Evolutionary conservation across 805 yeast genomes (phyloP).

Genomic region (Yarrowia bubula): DNA sequence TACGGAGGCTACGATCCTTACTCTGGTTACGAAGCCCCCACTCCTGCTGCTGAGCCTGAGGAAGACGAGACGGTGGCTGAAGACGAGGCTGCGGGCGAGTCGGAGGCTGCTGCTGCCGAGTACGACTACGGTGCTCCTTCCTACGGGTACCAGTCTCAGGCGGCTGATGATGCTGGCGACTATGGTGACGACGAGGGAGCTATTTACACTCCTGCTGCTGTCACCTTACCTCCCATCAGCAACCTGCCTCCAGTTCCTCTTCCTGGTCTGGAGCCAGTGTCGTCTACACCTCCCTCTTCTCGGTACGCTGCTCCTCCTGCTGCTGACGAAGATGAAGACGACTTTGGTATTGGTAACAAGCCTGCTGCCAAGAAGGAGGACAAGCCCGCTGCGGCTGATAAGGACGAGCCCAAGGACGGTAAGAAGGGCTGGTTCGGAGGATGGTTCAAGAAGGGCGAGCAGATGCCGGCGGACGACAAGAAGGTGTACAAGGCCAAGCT

Average conservation of each 20-base stretch:
- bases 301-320: conserved; percentile 11
- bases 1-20: conserved; percentile 30
- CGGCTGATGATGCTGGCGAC: conserved; percentile 28
- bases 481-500: conserved; percentile 81
- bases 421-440: conserved; percentile 51
- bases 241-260: conserved; percentile 15
- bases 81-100: conserved; percentile 26
- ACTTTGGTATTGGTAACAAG: conserved; percentile 30
- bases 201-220: conserved; percentile 28
- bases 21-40: conserved; percentile 30
- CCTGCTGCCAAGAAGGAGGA: conserved; percentile 35
- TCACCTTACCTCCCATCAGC: conserved; percentile 13
- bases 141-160: conserved; percentile 30
- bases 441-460: conserved; percentile 56
- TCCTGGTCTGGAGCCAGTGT: conserved; percentile 24
- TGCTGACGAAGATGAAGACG: conserved; percentile 30
- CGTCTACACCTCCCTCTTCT: conserved; percentile 25
- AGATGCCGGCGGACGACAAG: conserved; percentile 52
- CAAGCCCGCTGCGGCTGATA: conserved; percentile 29
- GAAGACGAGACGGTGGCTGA: conserved; percentile 34
- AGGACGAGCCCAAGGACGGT: conserved; percentile 34
- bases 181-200: conserved; percentile 28
- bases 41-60: conserved; percentile 33
- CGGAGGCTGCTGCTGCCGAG: conserved; percentile 31
- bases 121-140: conserved; percentile 31